These are phyloP conservation scores for Ceratocystis huliohia DNA, from an alignment of 2,329 filamentous ascomycete species.

Conservation along the genomic window DNA sequence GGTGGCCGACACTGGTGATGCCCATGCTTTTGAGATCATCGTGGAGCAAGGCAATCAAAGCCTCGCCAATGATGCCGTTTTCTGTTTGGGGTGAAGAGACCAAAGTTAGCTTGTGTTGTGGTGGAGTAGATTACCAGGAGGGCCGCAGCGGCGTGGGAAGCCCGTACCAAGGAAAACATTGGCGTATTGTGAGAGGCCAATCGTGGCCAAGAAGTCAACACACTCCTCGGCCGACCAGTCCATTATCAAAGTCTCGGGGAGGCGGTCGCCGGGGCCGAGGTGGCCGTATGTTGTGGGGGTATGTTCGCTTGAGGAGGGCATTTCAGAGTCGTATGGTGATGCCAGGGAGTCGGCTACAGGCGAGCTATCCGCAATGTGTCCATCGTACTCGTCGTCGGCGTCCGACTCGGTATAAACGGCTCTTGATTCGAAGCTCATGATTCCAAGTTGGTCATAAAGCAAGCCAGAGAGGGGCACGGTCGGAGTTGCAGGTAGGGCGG, in stretches of 20 bases:
- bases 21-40: slow-evolving; percentile 94
- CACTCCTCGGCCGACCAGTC: slow-evolving; percentile 80
- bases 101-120: slow-evolving; percentile 4
- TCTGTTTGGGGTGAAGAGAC: slow-evolving; percentile 39
- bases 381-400: slow-evolving; percentile 73
- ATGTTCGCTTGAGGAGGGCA: slow-evolving; percentile 56
- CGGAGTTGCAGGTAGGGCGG: not conserved
- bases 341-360: slow-evolving; percentile 56
- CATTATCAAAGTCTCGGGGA: slow-evolving; percentile 62
- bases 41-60: slow-evolving; percentile 74
- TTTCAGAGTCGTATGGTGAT: slow-evolving; percentile 59
- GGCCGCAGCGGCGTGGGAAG: too few relatives aligned
- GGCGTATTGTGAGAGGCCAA: slow-evolving; percentile 72
- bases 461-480: not conserved
- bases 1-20: slow-evolving; percentile 81
- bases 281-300: slow-evolving; percentile 69
- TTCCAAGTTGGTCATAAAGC: slow-evolving; percentile 17
- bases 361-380: slow-evolving; percentile 54
- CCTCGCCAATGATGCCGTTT: slow-evolving; percentile 88
- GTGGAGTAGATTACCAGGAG: not conserved
- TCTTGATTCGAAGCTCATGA: slow-evolving; percentile 50
- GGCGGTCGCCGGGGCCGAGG: slow-evolving; percentile 48
- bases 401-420: slow-evolving; percentile 68
- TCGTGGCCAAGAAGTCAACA: slow-evolving; percentile 70
- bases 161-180: slow-evolving; percentile 63